phyloP scores from a whole-genome alignment of 169 alveolate genomes.

The Plasmodium ovale region DNA sequence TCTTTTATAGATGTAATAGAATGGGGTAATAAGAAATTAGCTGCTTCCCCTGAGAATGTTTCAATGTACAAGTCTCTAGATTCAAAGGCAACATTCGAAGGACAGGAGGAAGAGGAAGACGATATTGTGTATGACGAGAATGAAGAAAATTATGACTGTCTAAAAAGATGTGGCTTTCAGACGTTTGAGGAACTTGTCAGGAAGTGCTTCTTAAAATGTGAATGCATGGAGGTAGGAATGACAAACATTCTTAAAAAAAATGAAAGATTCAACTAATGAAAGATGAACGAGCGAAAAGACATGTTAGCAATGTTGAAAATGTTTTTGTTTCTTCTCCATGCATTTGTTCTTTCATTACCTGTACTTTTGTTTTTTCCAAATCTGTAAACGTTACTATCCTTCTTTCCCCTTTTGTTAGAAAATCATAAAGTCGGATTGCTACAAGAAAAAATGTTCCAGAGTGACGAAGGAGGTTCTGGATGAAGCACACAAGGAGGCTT shows the following conservation, averaged over 20 bases:
- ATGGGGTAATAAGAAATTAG: constrained; percentile 90
- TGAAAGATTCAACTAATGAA: neutral
- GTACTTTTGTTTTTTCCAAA: neutral
- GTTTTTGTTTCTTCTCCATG: too few species aligned
- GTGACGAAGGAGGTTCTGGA: constrained; percentile 71
- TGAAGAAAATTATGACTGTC: constrained; percentile 83
- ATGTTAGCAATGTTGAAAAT: too few species aligned
- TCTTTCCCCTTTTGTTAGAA: constrained; percentile 35
- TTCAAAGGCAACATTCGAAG: constrained; percentile 81
- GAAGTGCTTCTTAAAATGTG: constrained; percentile 83
- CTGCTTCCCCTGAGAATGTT: constrained; percentile 78
- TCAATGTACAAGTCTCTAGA: constrained; percentile 81
- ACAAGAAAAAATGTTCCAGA: constrained; percentile 60
- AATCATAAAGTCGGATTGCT: constrained; percentile 59
- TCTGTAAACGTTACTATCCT: constrained; percentile 7
- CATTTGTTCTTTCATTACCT: neutral
- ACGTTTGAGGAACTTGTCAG: constrained; percentile 82
- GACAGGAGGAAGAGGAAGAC: constrained; percentile 76
- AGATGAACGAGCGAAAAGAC: neutral
- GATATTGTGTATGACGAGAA: constrained; percentile 83
- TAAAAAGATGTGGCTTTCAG: constrained; percentile 82
- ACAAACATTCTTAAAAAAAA: too few species aligned
- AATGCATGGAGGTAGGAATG: constrained; percentile 86
- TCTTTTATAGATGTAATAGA: constrained; percentile 89
- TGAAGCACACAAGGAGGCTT: constrained; percentile 74